Conservation (phyloP, 306 rosid species). For the Inga leiocalycina region DNA sequence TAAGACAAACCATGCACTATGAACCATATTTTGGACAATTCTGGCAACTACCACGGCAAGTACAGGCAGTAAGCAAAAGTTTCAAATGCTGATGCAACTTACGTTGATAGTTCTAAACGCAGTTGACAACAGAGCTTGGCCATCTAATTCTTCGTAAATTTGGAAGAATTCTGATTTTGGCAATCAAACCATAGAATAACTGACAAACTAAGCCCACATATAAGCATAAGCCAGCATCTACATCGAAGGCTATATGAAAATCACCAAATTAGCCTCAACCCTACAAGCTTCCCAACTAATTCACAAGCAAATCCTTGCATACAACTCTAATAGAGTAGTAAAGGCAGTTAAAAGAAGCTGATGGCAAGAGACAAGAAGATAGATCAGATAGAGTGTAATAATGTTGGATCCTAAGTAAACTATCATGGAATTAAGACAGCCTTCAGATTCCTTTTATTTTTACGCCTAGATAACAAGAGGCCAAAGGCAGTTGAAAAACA, state of each 20-base stretch:
- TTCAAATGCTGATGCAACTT: neutral
- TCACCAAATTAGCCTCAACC: neutral
- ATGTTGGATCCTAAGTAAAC: neutral
- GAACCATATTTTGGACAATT: neutral
- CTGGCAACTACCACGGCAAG: neutral
- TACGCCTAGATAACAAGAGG: neutral
- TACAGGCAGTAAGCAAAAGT: neutral
- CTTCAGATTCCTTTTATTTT: neutral
- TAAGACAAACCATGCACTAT: neutral
- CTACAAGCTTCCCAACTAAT: neutral
- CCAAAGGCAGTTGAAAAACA: neutral
- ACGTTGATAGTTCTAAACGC: neutral
- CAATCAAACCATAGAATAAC: neutral
- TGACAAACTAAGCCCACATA: neutral
- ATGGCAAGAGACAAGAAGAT: neutral
- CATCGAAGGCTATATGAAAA: neutral
- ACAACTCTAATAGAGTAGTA: neutral
- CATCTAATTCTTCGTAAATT: neutral
- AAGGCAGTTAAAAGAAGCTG: neutral
- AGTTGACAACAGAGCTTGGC: neutral
- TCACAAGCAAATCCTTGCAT: slow-evolving; percentile 1
- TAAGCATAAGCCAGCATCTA: neutral
- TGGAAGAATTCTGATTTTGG: neutral
- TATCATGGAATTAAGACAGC: neutral
- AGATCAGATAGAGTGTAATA: neutral